Percentiles rank a stretch among this genome's conserved stretches.
phyloP scores from a whole-genome alignment of 106 monocot species.

The Vanilla planifolia region DNA sequence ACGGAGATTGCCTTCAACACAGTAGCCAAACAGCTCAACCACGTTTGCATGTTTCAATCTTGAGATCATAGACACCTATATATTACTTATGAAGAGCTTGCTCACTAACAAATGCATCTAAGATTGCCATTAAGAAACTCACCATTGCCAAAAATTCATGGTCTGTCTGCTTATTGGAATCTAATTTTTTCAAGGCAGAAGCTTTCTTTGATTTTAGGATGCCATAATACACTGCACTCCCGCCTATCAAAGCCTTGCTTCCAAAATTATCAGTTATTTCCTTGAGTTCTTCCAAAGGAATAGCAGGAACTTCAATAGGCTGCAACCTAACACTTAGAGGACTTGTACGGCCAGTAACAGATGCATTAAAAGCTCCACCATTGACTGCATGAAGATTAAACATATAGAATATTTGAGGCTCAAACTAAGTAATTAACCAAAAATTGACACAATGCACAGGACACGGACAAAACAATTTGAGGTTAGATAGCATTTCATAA shows the following conservation, averaged over 20 bases:
- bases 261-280: conserved; percentile 49
- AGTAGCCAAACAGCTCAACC: conserved; percentile 15
- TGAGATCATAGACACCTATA: conserved; percentile 16
- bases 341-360: conserved; percentile 24
- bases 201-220: conserved; percentile 33
- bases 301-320: conserved; percentile 44
- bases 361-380: conserved; percentile 15
- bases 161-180: conserved; percentile 56
- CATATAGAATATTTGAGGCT: no score
- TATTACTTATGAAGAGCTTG: conserved; percentile 13
- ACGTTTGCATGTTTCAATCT: conserved; percentile 17
- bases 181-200: conserved; percentile 52
- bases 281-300: conserved; percentile 42
- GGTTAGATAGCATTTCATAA: no score
- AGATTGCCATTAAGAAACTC: neutral
- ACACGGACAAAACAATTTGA: no score
- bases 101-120: neutral
- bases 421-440: no score
- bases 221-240: conserved; percentile 59
- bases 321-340: conserved; percentile 19
- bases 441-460: no score
- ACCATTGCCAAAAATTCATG: conserved; percentile 57
- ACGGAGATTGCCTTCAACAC: conserved; percentile 15
- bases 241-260: conserved; percentile 40
- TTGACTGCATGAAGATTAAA: conserved; percentile 7